Evolutionary conservation across 2,329 filamentous ascomycete species (phyloP).

Genomic region (Aspergillus sp.): DNA sequence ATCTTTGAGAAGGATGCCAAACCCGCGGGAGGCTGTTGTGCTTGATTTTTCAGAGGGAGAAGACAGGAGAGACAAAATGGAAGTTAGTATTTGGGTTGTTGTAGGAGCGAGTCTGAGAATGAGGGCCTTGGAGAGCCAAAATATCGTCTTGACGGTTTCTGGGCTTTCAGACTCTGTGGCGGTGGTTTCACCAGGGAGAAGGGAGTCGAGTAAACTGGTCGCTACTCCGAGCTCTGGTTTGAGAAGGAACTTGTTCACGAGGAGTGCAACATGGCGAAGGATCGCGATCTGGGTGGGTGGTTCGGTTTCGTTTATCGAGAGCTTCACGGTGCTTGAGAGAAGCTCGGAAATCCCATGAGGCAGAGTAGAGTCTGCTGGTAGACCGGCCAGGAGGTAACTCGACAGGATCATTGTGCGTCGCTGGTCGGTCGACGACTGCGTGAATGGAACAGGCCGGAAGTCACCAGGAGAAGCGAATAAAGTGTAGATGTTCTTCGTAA

Average conservation of each 20-base stretch:
- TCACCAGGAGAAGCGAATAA: constrained; percentile 46
- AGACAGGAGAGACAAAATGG: constrained; percentile 47
- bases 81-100: constrained; percentile 52
- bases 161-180: constrained; percentile 27
- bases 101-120: constrained; percentile 53
- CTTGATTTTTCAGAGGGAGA: constrained; percentile 50
- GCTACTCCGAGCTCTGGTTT: constrained; percentile 32
- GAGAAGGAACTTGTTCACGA: constrained; percentile 43
- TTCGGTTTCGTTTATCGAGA: constrained; percentile 31
- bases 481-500: constrained; percentile 56
- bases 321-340: constrained; percentile 36
- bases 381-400: constrained; percentile 57
- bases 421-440: constrained; percentile 29
- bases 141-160: constrained; percentile 54
- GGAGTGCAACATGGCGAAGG: constrained; percentile 42
- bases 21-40: constrained; percentile 55
- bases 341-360: constrained; percentile 33
- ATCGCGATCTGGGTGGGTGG: constrained; percentile 41
- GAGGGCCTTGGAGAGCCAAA: constrained; percentile 62
- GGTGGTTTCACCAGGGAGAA: constrained; percentile 24
- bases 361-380: constrained; percentile 41
- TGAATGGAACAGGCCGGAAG: constrained; percentile 38
- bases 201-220: constrained; percentile 31
- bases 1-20: constrained; percentile 58
- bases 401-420: constrained; percentile 55